phyloP scores from a whole-genome alignment of 148 eudicot genomes.

The Vaccinium darrowii region DNA sequence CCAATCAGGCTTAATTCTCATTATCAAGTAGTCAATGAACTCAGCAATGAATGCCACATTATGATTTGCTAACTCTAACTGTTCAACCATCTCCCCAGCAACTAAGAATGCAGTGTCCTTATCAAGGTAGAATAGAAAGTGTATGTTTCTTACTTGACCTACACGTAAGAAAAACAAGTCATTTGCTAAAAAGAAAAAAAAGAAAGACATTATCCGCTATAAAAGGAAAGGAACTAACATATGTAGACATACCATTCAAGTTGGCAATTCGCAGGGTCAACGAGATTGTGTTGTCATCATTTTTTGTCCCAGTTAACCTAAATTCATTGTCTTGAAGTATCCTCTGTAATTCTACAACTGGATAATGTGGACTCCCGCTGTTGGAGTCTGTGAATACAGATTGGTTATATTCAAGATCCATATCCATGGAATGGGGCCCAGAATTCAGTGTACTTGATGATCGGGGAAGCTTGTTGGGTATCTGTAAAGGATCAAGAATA shows the following conservation, averaged over 20 bases:
- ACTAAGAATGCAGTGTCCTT: conserved; percentile 73
- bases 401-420: conserved; percentile 46
- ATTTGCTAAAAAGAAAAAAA: background rate
- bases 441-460: conserved; percentile 23
- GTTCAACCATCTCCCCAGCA: conserved; percentile 87
- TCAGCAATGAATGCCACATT: conserved; percentile 78
- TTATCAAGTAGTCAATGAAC: conserved; percentile 56
- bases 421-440: conserved; percentile 52
- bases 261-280: conserved; percentile 58
- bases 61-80: conserved; percentile 56
- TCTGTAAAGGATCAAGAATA: conserved; percentile 25
- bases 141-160: conserved; percentile 63
- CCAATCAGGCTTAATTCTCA: conserved; percentile 42
- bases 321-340: conserved; percentile 49
- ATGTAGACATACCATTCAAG: conserved; percentile 26
- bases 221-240: background rate
- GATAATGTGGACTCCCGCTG: conserved; percentile 24
- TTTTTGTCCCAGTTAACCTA: conserved; percentile 50
- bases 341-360: conserved; percentile 47
- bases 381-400: conserved; percentile 29
- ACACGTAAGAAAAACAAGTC: conserved; percentile 4
- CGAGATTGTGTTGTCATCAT: conserved; percentile 50
- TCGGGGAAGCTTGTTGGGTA: conserved; percentile 31
- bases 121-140: conserved; percentile 60
- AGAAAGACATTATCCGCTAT: background rate